Evolutionary conservation across 208 protist genomes (phyloP).

Genomic region (Leishmania turanica): DNA sequence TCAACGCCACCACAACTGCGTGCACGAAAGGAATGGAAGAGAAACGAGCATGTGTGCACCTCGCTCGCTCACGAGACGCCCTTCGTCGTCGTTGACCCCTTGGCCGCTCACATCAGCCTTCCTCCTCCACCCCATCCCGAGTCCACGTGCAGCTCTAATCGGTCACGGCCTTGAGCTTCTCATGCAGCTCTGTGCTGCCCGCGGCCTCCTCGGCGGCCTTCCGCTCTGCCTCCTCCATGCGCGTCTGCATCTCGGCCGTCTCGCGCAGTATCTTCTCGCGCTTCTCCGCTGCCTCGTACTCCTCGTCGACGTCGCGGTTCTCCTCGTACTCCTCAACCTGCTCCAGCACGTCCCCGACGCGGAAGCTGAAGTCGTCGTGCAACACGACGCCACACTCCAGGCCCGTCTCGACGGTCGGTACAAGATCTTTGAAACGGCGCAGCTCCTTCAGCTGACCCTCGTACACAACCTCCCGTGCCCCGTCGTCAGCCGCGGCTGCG

Average conservation of each 20-base stretch:
- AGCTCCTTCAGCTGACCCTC: slow-evolving; percentile 89
- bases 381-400: slow-evolving; percentile 92
- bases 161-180: slow-evolving; percentile 27
- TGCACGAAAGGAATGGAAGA: slow-evolving; percentile 2
- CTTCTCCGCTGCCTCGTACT: slow-evolving; percentile 72
- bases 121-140: background rate
- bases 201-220: background rate
- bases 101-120: background rate
- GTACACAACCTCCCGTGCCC: slow-evolving; percentile 69
- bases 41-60: background rate
- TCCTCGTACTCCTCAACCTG: slow-evolving; percentile 80
- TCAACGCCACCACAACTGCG: background rate
- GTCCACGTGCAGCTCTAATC: background rate
- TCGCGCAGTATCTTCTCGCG: slow-evolving; percentile 69
- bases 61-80: background rate
- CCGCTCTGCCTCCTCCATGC: slow-evolving; percentile 24
- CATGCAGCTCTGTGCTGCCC: slow-evolving; percentile 17
- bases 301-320: slow-evolving; percentile 76
- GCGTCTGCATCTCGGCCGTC: slow-evolving; percentile 53
- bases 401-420: slow-evolving; percentile 82
- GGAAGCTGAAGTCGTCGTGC: slow-evolving; percentile 87
- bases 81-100: background rate
- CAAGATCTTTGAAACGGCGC: slow-evolving; percentile 88
- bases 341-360: slow-evolving; percentile 76
- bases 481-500: slow-evolving; percentile 33